Evolutionary conservation across 306 rosid genomes (phyloP).

Genomic region (Trifolium subterraneum): DNA sequence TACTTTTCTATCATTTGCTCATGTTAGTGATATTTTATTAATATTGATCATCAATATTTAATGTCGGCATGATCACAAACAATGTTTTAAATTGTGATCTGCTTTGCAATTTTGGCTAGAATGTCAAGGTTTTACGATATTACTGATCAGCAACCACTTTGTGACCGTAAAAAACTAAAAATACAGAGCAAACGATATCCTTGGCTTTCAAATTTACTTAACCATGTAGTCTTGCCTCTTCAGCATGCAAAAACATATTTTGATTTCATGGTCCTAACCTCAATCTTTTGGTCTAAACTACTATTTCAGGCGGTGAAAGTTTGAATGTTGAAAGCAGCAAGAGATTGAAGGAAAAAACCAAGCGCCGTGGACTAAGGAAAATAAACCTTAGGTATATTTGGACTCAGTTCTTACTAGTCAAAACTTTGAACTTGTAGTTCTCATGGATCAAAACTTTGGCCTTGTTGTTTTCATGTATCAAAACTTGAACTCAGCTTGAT

Average conservation of each 20-base stretch:
- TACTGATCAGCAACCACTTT: background rate
- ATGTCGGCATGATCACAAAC: background rate
- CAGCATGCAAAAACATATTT: slow-evolving; percentile 1
- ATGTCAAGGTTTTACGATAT: background rate
- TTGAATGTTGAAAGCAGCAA: slow-evolving; percentile 45
- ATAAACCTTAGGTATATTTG: background rate
- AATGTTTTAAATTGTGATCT: background rate
- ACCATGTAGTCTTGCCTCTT: background rate
- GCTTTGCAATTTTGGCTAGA: background rate
- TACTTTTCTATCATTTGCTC: background rate
- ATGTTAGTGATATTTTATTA: background rate
- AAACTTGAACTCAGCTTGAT: slow-evolving; percentile 29
- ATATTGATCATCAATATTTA: background rate
- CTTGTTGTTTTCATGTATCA: slow-evolving; percentile 8
- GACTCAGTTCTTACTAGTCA: background rate
- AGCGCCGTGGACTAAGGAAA: background rate
- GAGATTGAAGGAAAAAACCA: background rate
- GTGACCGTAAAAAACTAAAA: background rate
- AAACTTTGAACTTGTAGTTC: background rate
- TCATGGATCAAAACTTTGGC: slow-evolving; percentile 5
- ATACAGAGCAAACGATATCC: slow-evolving; percentile 6
- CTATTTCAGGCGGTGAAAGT: slow-evolving; percentile 58
- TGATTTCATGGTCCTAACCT: slow-evolving; percentile 17
- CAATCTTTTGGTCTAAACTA: slow-evolving; percentile 31
- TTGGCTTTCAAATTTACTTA: slow-evolving; percentile 8